Base-by-base conservation (phyloP, 805 yeast species). In the Candida ortonii region DNA sequence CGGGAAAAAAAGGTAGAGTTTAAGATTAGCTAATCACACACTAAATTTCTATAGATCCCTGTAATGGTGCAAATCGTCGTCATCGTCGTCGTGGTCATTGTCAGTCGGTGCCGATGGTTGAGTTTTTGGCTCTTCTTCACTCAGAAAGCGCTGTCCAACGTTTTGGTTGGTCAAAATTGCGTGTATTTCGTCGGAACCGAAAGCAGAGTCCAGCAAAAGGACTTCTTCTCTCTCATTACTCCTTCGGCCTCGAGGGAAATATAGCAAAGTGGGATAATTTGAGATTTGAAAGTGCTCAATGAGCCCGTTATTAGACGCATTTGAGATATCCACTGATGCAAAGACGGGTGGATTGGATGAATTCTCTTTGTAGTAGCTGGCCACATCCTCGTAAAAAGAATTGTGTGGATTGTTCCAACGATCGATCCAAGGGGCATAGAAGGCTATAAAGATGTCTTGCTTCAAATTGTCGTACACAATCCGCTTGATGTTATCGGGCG, bases 341-440 rank as follows among this genome's bases (percentile, higher is more conserved):
- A 68, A 62, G 1, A 49, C 33, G 6, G 44, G 35, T 3, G 37
- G 26, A 36, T 49, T 48, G 11, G 41, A 22, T 7, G 56, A 45
- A 1, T 49, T 43, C 6, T 41, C 43, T n/a, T 42, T 39, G 30
- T 54, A 50, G 18, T 44, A 48, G 17, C 37, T 39, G 0, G 68
- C 62, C 11, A 60, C 32, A 23, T 45, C 41, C 22, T 62, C 63
- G 39, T 55, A 60, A 31, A 54, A 55, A 7, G 65, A 57, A 19
- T 34, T 43, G 33, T 59, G 50, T 20, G 50, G 43, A 26, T 57
- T 49, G 11, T 52, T 59, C 59, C 68, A 61, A 6, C 43, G 48
- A 4, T 56, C 55, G 22, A 52, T 29, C 64, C 66, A 65, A 2
- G 70, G 66, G 2, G 64, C 57, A 15, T 51, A 49, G 40, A 69